Percentiles rank a stretch among this genome's conserved stretches.
Conservation (phyloP, 441 rosid species). For the Gossypium schwendimanii region DNA sequence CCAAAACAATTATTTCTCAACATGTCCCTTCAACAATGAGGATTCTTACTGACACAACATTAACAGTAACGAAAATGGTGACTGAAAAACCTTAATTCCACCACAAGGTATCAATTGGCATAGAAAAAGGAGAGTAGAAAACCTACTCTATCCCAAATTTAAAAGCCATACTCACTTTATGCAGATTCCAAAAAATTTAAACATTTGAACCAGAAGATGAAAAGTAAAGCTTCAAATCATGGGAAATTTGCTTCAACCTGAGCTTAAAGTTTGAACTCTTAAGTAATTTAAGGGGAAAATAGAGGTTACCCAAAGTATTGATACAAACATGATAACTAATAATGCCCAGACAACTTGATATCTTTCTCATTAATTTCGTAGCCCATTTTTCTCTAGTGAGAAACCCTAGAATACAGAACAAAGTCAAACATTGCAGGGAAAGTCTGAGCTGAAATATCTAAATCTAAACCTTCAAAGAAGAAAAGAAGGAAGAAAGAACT, state of each 20-base stretch:
- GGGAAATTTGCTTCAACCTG: neutral
- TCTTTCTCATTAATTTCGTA: neutral
- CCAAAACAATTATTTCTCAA: neutral
- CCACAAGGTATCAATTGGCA: no score
- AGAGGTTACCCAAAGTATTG: neutral
- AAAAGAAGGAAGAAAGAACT: conserved; percentile 2
- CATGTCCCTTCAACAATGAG: neutral
- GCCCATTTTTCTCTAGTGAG: neutral
- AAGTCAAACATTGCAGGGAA: neutral
- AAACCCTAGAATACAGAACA: neutral
- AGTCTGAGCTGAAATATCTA: neutral
- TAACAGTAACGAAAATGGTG: neutral
- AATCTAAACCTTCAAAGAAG: neutral
- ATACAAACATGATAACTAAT: neutral
- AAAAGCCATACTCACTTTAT: neutral
- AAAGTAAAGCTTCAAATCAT: neutral
- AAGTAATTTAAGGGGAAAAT: neutral
- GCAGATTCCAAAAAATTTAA: neutral
- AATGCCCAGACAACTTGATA: neutral
- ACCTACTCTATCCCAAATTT: neutral
- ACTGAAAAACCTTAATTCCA: neutral
- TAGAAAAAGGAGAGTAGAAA: neutral
- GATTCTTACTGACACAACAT: neutral
- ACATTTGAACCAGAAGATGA: neutral
- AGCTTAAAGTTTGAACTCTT: neutral